A percentile compares a stretch with the other conserved stretches of the same genome.
phyloP scores from a whole-genome alignment of 495 filamentous ascomycete species.

The Bathelium albidoporum region DNA sequence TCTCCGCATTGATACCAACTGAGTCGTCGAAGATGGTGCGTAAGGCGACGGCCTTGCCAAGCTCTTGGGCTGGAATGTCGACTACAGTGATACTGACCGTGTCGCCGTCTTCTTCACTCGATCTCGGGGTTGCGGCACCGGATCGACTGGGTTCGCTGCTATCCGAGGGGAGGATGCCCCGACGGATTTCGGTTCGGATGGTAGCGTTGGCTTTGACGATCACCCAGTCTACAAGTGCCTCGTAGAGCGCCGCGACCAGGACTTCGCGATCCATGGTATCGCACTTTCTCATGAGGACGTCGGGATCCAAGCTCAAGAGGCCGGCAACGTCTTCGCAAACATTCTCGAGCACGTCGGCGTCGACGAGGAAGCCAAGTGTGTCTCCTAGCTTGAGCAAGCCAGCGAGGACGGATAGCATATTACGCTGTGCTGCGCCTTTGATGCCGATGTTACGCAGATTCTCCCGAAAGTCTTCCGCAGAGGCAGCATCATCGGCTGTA shows the following conservation, averaged over 20 bases:
- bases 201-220: conserved; percentile 82
- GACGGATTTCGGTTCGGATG: conserved; percentile 62
- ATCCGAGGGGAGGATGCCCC: conserved; percentile 49
- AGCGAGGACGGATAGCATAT: conserved; percentile 72
- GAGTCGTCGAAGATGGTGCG: conserved; percentile 84
- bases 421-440: conserved; percentile 69
- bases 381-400: conserved; percentile 87
- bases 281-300: conserved; percentile 67
- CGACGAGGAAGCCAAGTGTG: conserved; percentile 71
- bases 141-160: conserved; percentile 36
- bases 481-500: conserved; percentile 83
- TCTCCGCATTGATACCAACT: conserved; percentile 88
- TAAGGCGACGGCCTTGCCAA: conserved; percentile 78
- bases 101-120: conserved; percentile 60
- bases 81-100: conserved; percentile 82
- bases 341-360: conserved; percentile 74
- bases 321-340: conserved; percentile 85
- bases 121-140: conserved; percentile 48
- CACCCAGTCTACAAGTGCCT: conserved; percentile 92
- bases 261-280: conserved; percentile 72
- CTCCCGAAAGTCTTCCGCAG: conserved; percentile 82
- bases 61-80: conserved; percentile 67
- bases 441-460: conserved; percentile 84
- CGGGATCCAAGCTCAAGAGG: conserved; percentile 76
- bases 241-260: conserved; percentile 78